Evolutionary conservation across 2,329 filamentous ascomycete species (phyloP), one percentile per base, ranked within the genome.

Genomic region (Fusarium sacchari): DNA sequence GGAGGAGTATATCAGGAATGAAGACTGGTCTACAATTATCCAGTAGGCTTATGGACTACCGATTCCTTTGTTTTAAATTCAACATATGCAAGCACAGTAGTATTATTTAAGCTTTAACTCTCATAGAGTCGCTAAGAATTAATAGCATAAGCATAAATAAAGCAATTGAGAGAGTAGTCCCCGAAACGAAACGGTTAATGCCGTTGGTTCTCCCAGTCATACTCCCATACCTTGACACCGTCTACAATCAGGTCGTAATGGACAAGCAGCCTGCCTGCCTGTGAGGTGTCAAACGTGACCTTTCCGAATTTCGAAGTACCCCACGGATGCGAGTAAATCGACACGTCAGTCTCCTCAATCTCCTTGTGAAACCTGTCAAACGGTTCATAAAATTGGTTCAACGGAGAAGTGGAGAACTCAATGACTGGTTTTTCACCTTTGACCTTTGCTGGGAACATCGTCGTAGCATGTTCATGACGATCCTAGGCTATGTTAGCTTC

Each of bases 151-250:
- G n/a, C n/a, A n/a, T n/a, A n/a, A n/a, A n/a, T n/a, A n/a, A n/a
- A n/a, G n/a, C n/a, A n/a, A n/a, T n/a, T n/a, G n/a, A n/a, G n/a
- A n/a, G n/a, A n/a, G n/a, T n/a, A n/a, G n/a, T n/a, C n/a, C n/a
- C n/a, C n/a, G n/a, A n/a, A 0, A 0, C 9, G 2, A 12, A 11
- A 20, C 3, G 3, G 5, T 13, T 2, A 40, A 26, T 26, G 1
- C 7, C 28, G 11, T n/a, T 34, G 1, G 7, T 17, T 28, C 7
- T 42, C 20, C 47, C 36, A 56, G 2, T 42, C n/a, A 7, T 42
- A 60, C 4, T 42, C 36, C 58, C 36, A 56, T 14, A 56, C 36
- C 4, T 26, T 56, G 0, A 24, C 1, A 9, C 58, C 47, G 1
- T 60, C 28, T n/a, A 60, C 36, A 8, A 60, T 8, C 1, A 60